phyloP scores from a whole-genome alignment of 2,329 filamentous ascomycete genomes.

The Cladosporium sphaerospermum region DNA sequence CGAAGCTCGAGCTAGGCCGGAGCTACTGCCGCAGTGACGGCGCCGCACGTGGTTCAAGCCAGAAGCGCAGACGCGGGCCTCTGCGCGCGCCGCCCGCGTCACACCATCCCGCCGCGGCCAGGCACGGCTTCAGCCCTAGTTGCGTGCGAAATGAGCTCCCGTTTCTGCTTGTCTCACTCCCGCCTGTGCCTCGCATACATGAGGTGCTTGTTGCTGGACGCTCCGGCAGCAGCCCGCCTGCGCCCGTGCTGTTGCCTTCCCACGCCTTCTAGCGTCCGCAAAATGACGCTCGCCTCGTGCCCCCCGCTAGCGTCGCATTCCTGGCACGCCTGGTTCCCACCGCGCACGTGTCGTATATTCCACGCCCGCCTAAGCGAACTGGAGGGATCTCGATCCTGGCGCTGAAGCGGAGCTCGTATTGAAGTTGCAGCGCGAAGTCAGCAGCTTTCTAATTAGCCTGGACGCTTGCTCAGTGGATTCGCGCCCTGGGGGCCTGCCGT shows the following conservation, averaged over 20 bases:
- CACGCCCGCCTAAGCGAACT: too few relatives aligned
- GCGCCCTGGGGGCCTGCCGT: too few relatives aligned
- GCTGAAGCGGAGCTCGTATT: too few relatives aligned
- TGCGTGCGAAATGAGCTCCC: conserved; percentile 1
- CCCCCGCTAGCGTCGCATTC: too few relatives aligned
- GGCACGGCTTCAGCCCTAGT: conserved; percentile 8
- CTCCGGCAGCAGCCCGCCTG: not conserved
- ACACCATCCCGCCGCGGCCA: not conserved
- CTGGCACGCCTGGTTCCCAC: not conserved
- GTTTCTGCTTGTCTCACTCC: too few relatives aligned
- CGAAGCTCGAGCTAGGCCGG: conserved; percentile 6
- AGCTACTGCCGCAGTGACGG: conserved; percentile 4
- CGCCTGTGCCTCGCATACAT: too few relatives aligned
- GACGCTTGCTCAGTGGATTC: too few relatives aligned
- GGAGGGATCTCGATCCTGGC: too few relatives aligned
- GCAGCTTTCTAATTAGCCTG: too few relatives aligned
- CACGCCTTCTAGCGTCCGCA: conserved; percentile 4
- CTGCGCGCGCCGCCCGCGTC: not conserved
- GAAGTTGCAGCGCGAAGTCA: too few relatives aligned
- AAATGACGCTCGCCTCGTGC: conserved; percentile 2
- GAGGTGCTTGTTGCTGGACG: too few relatives aligned
- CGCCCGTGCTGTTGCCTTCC: not conserved
- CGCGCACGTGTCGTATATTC: not conserved
- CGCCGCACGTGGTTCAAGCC: conserved; percentile 7
- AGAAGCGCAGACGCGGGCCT: not conserved